Evolutionary conservation across 805 yeast species (phyloP).

Genomic region (Candida palmyrensis): DNA sequence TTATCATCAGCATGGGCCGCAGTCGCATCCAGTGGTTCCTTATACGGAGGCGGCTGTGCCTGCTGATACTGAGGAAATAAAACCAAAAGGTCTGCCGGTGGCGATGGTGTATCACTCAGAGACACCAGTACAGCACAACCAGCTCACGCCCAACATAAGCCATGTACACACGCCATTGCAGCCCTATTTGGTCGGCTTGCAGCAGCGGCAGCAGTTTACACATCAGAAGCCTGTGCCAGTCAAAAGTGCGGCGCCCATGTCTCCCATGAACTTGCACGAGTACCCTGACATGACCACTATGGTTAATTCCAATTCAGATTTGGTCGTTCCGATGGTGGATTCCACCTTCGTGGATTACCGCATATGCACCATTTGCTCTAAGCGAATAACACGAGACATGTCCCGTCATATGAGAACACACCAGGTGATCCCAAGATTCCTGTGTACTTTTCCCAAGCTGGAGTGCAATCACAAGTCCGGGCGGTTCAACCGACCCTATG

Average conservation of each 20-base stretch:
- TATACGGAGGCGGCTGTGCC: no score
- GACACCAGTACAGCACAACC: no score
- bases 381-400: conserved; percentile 53
- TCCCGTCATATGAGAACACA: conserved; percentile 61
- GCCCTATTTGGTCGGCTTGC: no score
- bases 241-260: no score
- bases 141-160: no score
- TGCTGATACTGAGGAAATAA: no score
- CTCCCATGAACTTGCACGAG: conserved; percentile 12
- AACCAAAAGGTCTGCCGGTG: no score
- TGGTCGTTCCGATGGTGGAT: conserved; percentile 33
- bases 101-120: no score
- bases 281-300: conserved; percentile 37
- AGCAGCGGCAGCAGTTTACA: no score
- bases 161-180: no score
- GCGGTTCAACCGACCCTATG: conserved; percentile 63
- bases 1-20: background rate
- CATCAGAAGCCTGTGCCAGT: no score
- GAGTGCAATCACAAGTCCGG: conserved; percentile 56
- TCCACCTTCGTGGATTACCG: conserved; percentile 32
- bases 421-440: conserved; percentile 50
- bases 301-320: conserved; percentile 28
- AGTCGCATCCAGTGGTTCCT: no score
- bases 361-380: conserved; percentile 50
- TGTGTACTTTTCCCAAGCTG: conserved; percentile 52